Evolutionary conservation across 371 early-diverging fungal species (phyloP), one percentile per base, ranked within the genome.

Genomic region (Mucor indicus): DNA sequence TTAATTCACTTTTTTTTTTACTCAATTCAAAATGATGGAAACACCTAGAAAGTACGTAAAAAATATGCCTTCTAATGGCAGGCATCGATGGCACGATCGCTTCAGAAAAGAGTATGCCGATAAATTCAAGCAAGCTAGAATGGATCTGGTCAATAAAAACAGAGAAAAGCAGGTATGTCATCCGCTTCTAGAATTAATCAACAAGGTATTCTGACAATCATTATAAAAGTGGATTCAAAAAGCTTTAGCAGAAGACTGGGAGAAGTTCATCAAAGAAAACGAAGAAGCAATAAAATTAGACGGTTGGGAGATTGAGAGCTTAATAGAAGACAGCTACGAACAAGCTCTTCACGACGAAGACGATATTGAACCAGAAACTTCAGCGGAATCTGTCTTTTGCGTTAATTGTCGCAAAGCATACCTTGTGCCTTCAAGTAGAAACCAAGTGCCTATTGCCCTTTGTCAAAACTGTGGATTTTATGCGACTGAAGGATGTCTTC

Each of bases 391-490:
- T 12, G 17, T 39, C 1, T 23, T 41, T 21, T 60, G 60, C 35
- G 22, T 54, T 2, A 33, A 50, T n/a, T 60, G 60, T 27, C 29
- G 31, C 16, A 53, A 50, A 22, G 37, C 39, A 1, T 9, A 16
- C 2, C 11, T 58, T 5, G 13, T 11, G 2, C 15, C 16, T 6
- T 13, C 22, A 15, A n/a, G 9, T 8, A 9, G 37, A 21, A 19
- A 38, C 1, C 16, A 23, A 0, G 10, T 13, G n/a, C 27, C 29
- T 9, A 19, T 44, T 21, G 27, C 23, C 7, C 17, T 37, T 6
- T 60, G 60, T 38, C 43, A 37, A 2, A 13, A 17, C 0, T 60
- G 60, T 38, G 60, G 60, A 17, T 60, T 60, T 38, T 54, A 54
- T 38, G 30, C 47, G 1, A 54, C 54, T 1, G 50, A 53, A 25